Percentiles rank a stretch among this genome's conserved stretches.
Evolutionary conservation across 2,329 filamentous ascomycete genomes (phyloP).

Genomic region (Calcarisporium arbuscula): DNA sequence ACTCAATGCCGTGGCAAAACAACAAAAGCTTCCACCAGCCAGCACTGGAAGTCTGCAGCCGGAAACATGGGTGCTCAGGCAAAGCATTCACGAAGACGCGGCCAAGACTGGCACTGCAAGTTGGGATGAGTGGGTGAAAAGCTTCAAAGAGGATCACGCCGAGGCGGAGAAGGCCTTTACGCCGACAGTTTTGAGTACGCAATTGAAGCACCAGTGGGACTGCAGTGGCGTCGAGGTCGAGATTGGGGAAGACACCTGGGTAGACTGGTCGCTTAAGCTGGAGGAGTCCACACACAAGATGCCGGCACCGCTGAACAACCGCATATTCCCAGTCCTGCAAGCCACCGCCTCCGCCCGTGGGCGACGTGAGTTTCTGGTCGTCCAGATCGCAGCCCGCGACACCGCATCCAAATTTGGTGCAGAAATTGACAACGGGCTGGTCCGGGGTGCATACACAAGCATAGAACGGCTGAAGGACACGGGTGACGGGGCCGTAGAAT

Average conservation of each 20-base stretch:
- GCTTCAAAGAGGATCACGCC: slow-evolving; percentile 46
- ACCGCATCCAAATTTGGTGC: too few relatives aligned
- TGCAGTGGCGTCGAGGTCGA: slow-evolving; percentile 33
- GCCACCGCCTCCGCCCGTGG: slow-evolving; percentile 41
- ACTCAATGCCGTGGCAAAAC: slow-evolving; percentile 31
- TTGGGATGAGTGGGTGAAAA: slow-evolving; percentile 57
- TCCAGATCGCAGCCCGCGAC: slow-evolving; percentile 46
- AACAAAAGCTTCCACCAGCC: slow-evolving; percentile 22
- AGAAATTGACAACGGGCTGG: slow-evolving; percentile 39
- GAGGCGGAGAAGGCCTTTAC: slow-evolving; percentile 35
- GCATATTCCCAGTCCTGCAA: slow-evolving; percentile 62
- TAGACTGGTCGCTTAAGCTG: slow-evolving; percentile 41
- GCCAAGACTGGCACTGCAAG: slow-evolving; percentile 45
- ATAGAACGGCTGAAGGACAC: slow-evolving; percentile 54
- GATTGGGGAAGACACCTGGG: slow-evolving; percentile 36
- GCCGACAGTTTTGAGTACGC: slow-evolving; percentile 27
- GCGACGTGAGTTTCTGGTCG: slow-evolving; percentile 45
- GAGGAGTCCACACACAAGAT: slow-evolving; percentile 63
- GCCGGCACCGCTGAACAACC: slow-evolving; percentile 51
- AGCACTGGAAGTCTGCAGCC: slow-evolving; percentile 13
- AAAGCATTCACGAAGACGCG: slow-evolving; percentile 53
- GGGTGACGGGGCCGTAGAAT: slow-evolving; percentile 47
- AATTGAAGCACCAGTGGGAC: slow-evolving; percentile 37
- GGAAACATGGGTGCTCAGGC: slow-evolving; percentile 60
- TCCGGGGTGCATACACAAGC: slow-evolving; percentile 56